These are phyloP conservation scores for Elsinoe necatrix DNA, from an alignment of 2,329 filamentous ascomycete species.

Conservation along the genomic window DNA sequence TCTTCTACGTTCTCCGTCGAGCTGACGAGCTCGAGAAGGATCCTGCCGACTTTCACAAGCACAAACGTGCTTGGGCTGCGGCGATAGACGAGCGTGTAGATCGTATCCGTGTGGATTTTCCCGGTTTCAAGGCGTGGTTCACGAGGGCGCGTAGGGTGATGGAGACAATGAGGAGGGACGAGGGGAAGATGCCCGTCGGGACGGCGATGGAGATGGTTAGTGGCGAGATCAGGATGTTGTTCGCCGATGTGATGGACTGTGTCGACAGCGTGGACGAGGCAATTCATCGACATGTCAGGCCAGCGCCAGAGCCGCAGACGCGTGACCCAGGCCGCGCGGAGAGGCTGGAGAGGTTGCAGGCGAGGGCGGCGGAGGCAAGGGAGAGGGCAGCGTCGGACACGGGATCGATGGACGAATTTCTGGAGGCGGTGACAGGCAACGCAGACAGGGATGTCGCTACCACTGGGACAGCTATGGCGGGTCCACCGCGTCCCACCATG, in stretches of 20 bases:
- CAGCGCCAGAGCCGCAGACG: background rate
- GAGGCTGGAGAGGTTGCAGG: no score
- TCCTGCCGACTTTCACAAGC: background rate
- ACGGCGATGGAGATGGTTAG: background rate
- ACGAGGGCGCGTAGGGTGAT: background rate
- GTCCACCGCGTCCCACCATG: no score
- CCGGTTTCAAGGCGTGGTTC: background rate
- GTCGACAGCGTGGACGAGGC: background rate
- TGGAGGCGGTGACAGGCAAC: no score
- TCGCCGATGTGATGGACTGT: background rate
- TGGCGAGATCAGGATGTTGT: background rate
- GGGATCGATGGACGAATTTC: no score
- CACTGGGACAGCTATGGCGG: no score
- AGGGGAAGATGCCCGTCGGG: background rate
- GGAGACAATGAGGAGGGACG: background rate
- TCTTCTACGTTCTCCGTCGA: background rate
- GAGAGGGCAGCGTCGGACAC: no score
- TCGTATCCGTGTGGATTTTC: background rate
- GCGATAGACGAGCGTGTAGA: background rate
- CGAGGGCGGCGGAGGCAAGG: no score
- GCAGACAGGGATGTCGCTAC: no score
- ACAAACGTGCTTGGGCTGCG: background rate
- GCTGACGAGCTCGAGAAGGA: background rate
- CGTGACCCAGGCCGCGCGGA: no score
- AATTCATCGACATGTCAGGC: background rate